These are phyloP conservation scores for Triticum monococcum DNA, from an alignment of 176 grass and related monocot genomes.

Conservation along the genomic window DNA sequence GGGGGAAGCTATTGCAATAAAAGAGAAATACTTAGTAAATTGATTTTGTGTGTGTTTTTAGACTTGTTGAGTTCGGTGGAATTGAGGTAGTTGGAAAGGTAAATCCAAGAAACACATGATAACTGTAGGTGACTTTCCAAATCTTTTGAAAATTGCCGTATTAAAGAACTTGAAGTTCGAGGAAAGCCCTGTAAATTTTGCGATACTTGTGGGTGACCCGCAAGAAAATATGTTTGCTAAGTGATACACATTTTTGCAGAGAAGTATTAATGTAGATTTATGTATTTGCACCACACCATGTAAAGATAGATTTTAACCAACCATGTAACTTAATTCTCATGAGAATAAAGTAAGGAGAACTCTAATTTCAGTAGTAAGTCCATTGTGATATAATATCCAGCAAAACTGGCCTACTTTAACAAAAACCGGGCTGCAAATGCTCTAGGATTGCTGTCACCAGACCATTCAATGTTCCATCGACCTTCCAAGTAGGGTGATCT, in stretches of 20 bases:
- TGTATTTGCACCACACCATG: neutral
- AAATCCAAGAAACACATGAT: conserved; percentile 34
- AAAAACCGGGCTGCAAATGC: conserved; percentile 65
- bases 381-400: neutral
- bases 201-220: conserved; percentile 79
- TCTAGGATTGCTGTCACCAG: conserved; percentile 74
- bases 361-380: neutral
- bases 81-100: neutral
- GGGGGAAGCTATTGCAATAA: neutral
- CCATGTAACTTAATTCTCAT: neutral
- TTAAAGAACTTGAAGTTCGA: conserved; percentile 80
- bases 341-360: conserved; percentile 12
- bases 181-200: conserved; percentile 71
- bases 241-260: neutral
- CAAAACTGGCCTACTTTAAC: conserved; percentile 73
- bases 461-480: conserved; percentile 89
- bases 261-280: neutral
- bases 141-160: conserved; percentile 45
- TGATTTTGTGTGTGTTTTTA: neutral
- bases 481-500: conserved; percentile 92
- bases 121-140: conserved; percentile 41
- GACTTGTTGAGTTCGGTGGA: too few relatives aligned
- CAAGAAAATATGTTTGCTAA: conserved; percentile 42
- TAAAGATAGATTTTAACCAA: neutral
- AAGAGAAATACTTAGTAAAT: neutral